Evolutionary conservation across 139 green algal genomes (phyloP).

Genomic region (Tetradesmus lagerheimii): DNA sequence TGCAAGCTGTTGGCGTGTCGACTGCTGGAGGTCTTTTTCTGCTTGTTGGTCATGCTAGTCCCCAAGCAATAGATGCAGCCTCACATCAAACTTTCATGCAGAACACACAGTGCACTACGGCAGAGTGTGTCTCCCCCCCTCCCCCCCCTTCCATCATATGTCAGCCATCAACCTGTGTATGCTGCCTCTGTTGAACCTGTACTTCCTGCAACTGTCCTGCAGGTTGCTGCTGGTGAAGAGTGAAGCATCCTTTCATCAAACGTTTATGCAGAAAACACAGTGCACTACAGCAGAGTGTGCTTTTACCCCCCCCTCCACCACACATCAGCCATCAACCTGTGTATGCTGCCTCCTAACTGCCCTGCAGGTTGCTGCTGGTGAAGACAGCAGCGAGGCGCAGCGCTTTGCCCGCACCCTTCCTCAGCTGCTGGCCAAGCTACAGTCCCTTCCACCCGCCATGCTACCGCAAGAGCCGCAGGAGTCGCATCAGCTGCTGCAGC

Average conservation of each 20-base stretch:
- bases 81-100: too few relatives aligned
- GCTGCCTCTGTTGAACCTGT: too few relatives aligned
- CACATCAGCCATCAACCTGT: not conserved
- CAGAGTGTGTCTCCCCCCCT: too few relatives aligned
- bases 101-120: too few relatives aligned
- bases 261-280: too few relatives aligned
- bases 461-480: not conserved
- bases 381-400: constrained; percentile 20
- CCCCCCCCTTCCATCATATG: not conserved
- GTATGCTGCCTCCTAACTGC: not conserved
- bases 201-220: not conserved
- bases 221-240: constrained; percentile 34
- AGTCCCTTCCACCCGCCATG: not conserved
- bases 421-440: not conserved
- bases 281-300: too few relatives aligned
- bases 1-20: too few relatives aligned
- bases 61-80: too few relatives aligned
- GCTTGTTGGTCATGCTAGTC: too few relatives aligned
- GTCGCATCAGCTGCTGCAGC: constrained; percentile 36
- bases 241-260: too few relatives aligned
- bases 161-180: not conserved
- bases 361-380: constrained; percentile 23
- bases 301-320: not conserved
- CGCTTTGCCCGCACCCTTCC: not conserved
- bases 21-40: too few relatives aligned